Conservation (phyloP, 2,329 filamentous ascomycete genomes). For the Cordyceps farinosa region DNA sequence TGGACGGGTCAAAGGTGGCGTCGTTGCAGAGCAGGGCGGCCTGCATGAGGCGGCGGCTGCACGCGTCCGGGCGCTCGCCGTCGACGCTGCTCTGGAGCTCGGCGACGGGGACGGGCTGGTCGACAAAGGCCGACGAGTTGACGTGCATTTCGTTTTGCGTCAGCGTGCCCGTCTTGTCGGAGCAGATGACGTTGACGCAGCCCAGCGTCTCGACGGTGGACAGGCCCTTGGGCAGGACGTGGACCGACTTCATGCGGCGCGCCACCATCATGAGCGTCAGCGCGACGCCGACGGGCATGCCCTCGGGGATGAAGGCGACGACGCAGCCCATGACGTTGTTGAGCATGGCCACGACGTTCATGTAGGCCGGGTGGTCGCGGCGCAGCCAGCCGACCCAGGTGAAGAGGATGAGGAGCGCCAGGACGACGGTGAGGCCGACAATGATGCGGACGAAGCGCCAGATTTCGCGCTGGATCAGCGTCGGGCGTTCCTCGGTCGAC, state of each 20-base stretch:
- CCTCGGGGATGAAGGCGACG: slow-evolving; percentile 39
- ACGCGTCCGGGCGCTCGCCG: slow-evolving; percentile 18
- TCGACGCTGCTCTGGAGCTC: slow-evolving; percentile 26
- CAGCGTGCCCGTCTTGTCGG: slow-evolving; percentile 41
- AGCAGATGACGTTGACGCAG: slow-evolving; percentile 43
- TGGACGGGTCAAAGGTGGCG: slow-evolving; percentile 38
- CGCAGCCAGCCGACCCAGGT: slow-evolving; percentile 44
- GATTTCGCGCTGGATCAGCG: slow-evolving; percentile 42
- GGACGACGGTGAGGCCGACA: slow-evolving; percentile 34
- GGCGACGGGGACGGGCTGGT: slow-evolving; percentile 28
- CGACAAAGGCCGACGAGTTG: slow-evolving; percentile 36
- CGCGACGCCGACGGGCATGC: slow-evolving; percentile 38
- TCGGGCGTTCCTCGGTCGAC: slow-evolving; percentile 34
- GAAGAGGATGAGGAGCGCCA: slow-evolving; percentile 41
- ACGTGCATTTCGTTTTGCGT: slow-evolving; percentile 45
- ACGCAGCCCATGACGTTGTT: slow-evolving; percentile 45
- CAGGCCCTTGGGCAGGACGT: slow-evolving; percentile 40
- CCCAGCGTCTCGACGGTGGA: slow-evolving; percentile 42
- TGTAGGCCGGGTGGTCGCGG: slow-evolving; percentile 34
- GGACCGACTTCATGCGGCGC: slow-evolving; percentile 39
- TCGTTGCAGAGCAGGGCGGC: slow-evolving; percentile 40
- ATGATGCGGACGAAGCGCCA: slow-evolving; percentile 43
- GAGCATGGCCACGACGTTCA: slow-evolving; percentile 42
- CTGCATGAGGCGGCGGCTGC: slow-evolving; percentile 26
- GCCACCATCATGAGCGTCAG: slow-evolving; percentile 42